Conservation (phyloP, 2,329 filamentous ascomycete genomes). For the Teratosphaeria destructans region DNA sequence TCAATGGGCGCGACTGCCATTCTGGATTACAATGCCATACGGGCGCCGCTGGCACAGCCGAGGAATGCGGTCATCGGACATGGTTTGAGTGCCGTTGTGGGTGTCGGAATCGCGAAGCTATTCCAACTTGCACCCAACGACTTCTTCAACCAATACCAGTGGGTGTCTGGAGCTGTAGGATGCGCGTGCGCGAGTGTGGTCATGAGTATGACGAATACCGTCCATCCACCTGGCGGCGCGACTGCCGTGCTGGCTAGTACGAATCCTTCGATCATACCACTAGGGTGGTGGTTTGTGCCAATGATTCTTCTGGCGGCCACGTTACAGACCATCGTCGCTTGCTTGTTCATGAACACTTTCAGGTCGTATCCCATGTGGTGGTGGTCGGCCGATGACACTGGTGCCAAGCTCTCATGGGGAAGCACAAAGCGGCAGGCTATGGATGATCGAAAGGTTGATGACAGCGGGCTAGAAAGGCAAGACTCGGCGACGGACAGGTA, state of each 20-base stretch:
- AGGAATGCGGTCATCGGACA: constrained; percentile 38
- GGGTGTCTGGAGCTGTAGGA: constrained; percentile 35
- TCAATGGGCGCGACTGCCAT: constrained; percentile 37
- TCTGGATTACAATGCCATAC: constrained; percentile 38
- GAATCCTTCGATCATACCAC: constrained; percentile 27
- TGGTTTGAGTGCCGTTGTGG: constrained; percentile 34
- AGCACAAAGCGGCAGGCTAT: constrained; percentile 8
- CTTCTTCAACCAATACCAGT: constrained; percentile 30
- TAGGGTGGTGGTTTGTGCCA: constrained; percentile 38
- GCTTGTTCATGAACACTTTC: constrained; percentile 37
- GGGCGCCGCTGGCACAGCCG: constrained; percentile 38
- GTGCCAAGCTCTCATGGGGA: constrained; percentile 18
- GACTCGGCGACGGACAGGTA: constrained; percentile 12
- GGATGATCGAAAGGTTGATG: constrained; percentile 6
- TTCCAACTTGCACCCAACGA: constrained; percentile 29
- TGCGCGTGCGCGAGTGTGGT: constrained; percentile 34
- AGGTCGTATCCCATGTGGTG: constrained; percentile 39
- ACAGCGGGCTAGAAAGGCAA: constrained; percentile 1
- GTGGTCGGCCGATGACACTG: constrained; percentile 36
- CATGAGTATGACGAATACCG: constrained; percentile 39
- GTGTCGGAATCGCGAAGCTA: constrained; percentile 35
- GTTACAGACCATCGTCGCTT: constrained; percentile 33
- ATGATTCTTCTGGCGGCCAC: constrained; percentile 32
- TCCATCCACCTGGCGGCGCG: constrained; percentile 42
- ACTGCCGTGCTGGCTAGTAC: constrained; percentile 38